Conservation (phyloP, 495 filamentous ascomycete genomes). For the Thermochaetoides thermophila region DNA sequence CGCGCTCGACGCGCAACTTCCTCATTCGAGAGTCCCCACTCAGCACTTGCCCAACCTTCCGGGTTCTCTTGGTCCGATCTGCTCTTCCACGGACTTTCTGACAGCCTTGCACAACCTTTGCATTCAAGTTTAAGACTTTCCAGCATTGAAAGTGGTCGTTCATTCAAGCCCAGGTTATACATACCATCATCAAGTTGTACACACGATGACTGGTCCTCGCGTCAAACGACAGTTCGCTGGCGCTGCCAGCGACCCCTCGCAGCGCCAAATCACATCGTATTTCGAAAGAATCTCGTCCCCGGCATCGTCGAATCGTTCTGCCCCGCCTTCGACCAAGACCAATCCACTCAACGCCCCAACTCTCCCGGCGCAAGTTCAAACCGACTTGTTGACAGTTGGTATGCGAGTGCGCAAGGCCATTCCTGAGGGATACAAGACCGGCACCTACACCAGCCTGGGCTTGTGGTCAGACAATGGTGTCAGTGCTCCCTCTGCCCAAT, state of each 20-base stretch:
- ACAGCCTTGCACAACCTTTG: too few species aligned
- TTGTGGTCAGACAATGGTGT: conserved; percentile 25
- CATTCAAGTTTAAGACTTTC: too few species aligned
- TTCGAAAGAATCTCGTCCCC: conserved; percentile 16
- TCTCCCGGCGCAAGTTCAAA: conserved; percentile 50
- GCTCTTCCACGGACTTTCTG: too few species aligned
- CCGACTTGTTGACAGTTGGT: conserved; percentile 71
- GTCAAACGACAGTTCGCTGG: conserved; percentile 37
- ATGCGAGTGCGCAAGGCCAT: conserved; percentile 88
- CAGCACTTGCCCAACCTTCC: too few species aligned
- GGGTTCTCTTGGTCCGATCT: too few species aligned
- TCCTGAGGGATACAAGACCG: conserved; percentile 82
- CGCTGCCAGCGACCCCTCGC: conserved; percentile 33
- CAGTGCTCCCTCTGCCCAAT: background rate
- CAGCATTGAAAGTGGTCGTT: too few species aligned
- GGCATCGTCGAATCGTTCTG: conserved; percentile 1
- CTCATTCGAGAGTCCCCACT: too few species aligned
- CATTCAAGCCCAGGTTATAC: background rate
- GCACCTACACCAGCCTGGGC: conserved; percentile 30
- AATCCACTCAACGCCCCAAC: conserved; percentile 27
- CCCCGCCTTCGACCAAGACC: conserved; percentile 8
- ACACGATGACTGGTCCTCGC: conserved; percentile 27
- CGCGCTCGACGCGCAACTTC: too few species aligned
- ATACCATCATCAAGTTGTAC: background rate
- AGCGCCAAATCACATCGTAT: conserved; percentile 36